Base-by-base conservation (phyloP, 2,329 filamentous ascomycete genomes). In the Diaporthe sp. region DNA sequence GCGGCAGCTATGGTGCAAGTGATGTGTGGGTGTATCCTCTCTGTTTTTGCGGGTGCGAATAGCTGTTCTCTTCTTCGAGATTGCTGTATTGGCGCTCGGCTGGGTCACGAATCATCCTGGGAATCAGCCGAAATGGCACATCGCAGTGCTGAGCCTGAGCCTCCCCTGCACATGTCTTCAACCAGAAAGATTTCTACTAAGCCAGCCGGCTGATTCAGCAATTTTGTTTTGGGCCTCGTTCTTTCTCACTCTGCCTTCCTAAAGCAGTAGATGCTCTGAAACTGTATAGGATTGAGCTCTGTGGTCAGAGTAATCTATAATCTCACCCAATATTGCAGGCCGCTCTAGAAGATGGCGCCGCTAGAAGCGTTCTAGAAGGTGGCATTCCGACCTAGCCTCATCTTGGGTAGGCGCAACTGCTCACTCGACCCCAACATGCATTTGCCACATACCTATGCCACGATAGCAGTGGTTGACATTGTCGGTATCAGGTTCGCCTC, bases 291-390 rank as follows among this genome's bases (percentile, higher is more conserved):
- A 5, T 22, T 9, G 2, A 28, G 49, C 15, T 19, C 46, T n/a
- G 34, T 8, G 15, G 46, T 39, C 19, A 39, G 22, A 55, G 44
- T 28, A n/a, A 42, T 39, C 31, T 51, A 19, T 34, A 12, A 39
- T 53, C 6, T 44, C 37, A 68, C 62, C 44, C 31, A 17, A 19
- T 17, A 37, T 34, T 53, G 46, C 31, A 69, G n/a, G 51, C 34
- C 37, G 10, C 49, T 55, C 31, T 8, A 28, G 34, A 28, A 53
- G 37, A 55, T 69, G 49, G 65, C 34, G 65, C 46, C 68, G 57
- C 73, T 72, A 72, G 68, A 73, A 59, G 51, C 22, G 49, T 68
- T 75, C 69, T 72, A 59, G 73, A 75, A 72, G 58, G 39, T 72
- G 34, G 49, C 49, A 59, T 34, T 42, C n/a, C 39, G 25, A 53